phyloP scores from a whole-genome alignment of 257 asterid genomes.

The Fraxinus cuspidata region DNA sequence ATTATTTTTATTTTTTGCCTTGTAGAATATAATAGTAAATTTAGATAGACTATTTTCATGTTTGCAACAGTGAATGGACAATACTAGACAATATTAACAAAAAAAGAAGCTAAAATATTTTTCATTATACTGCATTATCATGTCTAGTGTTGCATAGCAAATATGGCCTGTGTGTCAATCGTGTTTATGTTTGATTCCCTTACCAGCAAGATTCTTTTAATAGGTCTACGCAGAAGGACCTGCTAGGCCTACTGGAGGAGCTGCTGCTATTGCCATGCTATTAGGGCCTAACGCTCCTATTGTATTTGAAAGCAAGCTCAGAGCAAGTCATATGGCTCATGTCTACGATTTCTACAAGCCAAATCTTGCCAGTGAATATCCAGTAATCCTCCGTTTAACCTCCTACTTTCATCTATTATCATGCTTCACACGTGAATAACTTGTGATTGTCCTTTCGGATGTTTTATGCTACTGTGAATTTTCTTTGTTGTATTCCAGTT shows the following conservation, averaged over 20 bases:
- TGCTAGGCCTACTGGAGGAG: conserved; percentile 99
- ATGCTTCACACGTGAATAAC: background rate
- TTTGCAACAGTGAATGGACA: background rate
- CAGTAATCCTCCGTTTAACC: conserved; percentile 51
- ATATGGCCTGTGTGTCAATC: background rate
- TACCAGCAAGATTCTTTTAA: conserved; percentile 24
- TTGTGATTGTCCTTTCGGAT: background rate
- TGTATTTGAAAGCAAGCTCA: conserved; percentile 86
- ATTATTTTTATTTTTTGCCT: background rate
- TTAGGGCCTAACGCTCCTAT: conserved; percentile 99
- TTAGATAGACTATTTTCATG: background rate
- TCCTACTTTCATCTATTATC: conserved; percentile 11
- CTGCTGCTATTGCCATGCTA: conserved; percentile 97
- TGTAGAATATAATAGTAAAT: background rate
- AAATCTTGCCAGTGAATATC: conserved; percentile 98
- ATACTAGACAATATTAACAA: no score
- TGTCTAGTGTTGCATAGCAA: background rate
- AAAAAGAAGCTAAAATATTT: background rate
- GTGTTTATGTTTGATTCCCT: background rate
- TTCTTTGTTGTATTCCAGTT: background rate
- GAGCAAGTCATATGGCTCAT: conserved; percentile 98
- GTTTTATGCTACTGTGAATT: background rate
- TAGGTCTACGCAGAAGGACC: conserved; percentile 99
- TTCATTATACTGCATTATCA: background rate
- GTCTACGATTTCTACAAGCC: conserved; percentile 98